Conservation (phyloP, 2,329 filamentous ascomycete species). For the Nothomitra cinnamomea region DNA sequence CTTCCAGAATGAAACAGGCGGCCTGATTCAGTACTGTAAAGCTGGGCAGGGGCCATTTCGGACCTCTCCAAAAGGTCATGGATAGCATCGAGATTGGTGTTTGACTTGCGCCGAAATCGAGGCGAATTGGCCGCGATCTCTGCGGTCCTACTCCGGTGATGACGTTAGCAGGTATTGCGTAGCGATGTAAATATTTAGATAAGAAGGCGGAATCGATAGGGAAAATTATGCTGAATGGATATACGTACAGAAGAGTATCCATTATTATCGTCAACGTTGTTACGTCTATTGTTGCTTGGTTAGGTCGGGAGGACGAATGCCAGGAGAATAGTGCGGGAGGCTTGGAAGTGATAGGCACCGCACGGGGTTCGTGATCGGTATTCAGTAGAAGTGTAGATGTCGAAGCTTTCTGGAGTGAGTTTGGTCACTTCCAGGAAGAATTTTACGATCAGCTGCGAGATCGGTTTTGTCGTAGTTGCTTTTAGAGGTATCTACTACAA, state of each 20-base stretch:
- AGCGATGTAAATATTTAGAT: background rate
- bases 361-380: too few species aligned
- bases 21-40: slow-evolving; percentile 96
- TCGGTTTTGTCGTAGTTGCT: too few species aligned
- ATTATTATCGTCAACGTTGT: slow-evolving; percentile 20
- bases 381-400: too few species aligned
- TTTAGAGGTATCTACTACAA: background rate
- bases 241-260: slow-evolving; percentile 45
- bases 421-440: too few species aligned
- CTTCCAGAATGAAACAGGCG: slow-evolving; percentile 91
- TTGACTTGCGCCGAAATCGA: slow-evolving; percentile 79
- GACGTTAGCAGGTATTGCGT: background rate
- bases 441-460: too few species aligned
- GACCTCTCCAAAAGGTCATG: slow-evolving; percentile 76
- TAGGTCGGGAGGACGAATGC: too few species aligned
- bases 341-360: too few species aligned
- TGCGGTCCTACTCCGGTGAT: slow-evolving; percentile 49
- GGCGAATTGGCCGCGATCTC: slow-evolving; percentile 85
- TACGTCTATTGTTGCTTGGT: too few species aligned
- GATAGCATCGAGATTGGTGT: slow-evolving; percentile 92
- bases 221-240: background rate
- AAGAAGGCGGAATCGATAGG: slow-evolving; percentile 28
- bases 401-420: too few species aligned
- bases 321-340: too few species aligned
- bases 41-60: slow-evolving; percentile 81